Evolutionary conservation across 108 stramenopile species (phyloP), one percentile per base, ranked within the genome.

Genomic region (Hondaea fermentalgiana): DNA sequence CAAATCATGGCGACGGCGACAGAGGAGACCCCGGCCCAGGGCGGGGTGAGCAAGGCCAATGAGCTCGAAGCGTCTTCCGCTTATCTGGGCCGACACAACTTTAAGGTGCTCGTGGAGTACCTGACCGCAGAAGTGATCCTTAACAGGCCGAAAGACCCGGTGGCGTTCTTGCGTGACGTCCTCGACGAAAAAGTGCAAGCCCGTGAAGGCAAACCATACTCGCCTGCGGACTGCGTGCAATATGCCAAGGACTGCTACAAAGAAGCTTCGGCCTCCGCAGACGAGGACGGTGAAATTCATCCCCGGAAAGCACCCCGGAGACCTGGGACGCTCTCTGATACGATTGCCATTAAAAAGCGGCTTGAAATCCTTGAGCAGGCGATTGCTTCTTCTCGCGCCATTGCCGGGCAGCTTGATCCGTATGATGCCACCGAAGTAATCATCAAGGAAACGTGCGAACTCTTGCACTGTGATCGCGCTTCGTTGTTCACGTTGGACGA

Each of bases 81-180:
- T 17, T 94, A 94, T 60, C 58, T 94, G 55, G 58, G 58, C 49
- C 71, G 93, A 6, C 89, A 72, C 21, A 94, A 93, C 87, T 93
- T 93, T 87, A 94, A 94, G 72, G 23, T 90, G 28, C 19, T 94
- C 44, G 91, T 94, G 69, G 94, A 94, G 88, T 94, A 91, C 90
- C 60, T 94, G 10, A 94, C 94, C 10, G 94, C 94, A 4, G 90
- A 93, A 28, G 92, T 72, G 5, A 94, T 94, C 71, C 91, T 72
- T 17, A 57, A 72, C 4, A 47, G 71, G 53, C 91, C 92, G 43
- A 59, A 88, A 23, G 93, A 94, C 60, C 94, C 94, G 8, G 29
- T 94, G 59, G 71, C 88, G 4, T 94, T 91, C 59, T 89, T 93
- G 60, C 59, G 88, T 25, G 91, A 91, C 35, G 51, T 94, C 8